These are phyloP conservation scores for Styphnolobium japonicum DNA, from an alignment of 306 rosid genomes.

Conservation along the genomic window DNA sequence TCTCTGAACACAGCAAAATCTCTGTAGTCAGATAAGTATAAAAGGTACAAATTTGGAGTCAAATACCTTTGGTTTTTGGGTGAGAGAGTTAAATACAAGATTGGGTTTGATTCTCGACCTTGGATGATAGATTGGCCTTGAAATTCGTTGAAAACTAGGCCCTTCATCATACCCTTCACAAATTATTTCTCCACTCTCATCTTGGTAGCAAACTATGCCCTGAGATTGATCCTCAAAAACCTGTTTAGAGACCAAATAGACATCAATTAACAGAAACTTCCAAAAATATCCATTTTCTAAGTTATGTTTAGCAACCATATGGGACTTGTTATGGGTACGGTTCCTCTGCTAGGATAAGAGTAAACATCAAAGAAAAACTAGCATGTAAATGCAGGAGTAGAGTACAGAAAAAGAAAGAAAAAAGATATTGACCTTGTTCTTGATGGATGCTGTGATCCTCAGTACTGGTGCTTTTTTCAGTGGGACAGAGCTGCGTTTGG, in stretches of 20 bases:
- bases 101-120: conserved; percentile 34
- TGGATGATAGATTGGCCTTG: conserved; percentile 37
- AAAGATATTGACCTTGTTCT: conserved; percentile 54
- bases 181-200: conserved; percentile 68
- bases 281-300: background rate
- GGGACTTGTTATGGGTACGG: background rate
- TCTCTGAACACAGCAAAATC: conserved; percentile 40
- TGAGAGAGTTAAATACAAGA: background rate
- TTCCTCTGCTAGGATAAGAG: background rate
- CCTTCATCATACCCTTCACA: conserved; percentile 90
- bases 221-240: conserved; percentile 62
- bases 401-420: background rate
- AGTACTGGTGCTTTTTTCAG: conserved; percentile 26
- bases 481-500: conserved; percentile 29
- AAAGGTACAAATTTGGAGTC: background rate
- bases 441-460: conserved; percentile 63
- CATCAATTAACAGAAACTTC: background rate
- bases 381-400: background rate
- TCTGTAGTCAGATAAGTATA: background rate
- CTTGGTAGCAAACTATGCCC: conserved; percentile 74
- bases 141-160: conserved; percentile 59
- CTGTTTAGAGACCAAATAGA: conserved; percentile 30
- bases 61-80: background rate
- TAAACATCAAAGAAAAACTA: background rate
- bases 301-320: background rate